Conservation (phyloP, 1,139 yeast species). For the Saccharomyces hybrid region DNA sequence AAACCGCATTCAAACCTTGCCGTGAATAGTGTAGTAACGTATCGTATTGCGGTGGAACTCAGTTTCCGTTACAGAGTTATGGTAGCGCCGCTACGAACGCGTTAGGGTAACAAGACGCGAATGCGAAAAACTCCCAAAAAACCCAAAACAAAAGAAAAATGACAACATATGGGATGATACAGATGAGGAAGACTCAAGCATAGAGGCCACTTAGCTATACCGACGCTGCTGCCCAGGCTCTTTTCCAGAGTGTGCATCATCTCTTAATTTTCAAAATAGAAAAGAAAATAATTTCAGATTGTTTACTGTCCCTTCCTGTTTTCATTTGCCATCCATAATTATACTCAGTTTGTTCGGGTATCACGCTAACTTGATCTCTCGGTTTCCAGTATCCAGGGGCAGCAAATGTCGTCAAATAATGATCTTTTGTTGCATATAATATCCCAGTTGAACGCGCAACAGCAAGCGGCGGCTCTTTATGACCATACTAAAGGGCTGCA, state of each 20-base stretch:
- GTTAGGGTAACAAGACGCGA: not conserved
- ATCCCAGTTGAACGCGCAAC: constrained; percentile 45
- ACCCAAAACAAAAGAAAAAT: not conserved
- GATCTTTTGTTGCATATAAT: not conserved
- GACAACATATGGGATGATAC: not conserved
- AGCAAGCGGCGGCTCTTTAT: constrained; percentile 50
- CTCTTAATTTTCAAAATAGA: too few relatives aligned
- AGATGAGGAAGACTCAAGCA: not conserved
- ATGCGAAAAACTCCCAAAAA: not conserved
- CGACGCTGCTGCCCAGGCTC: not conserved
- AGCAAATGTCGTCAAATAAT: not conserved
- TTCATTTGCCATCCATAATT: not conserved
- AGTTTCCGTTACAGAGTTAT: not conserved
- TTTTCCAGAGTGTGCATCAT: too few relatives aligned
- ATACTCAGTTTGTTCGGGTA: not conserved
- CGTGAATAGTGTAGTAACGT: too few relatives aligned
- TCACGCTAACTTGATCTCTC: not conserved
- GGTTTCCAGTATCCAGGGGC: not conserved
- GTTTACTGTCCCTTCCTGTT: not conserved
- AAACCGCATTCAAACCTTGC: too few relatives aligned
- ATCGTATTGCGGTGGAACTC: too few relatives aligned
- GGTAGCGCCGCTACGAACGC: not conserved
- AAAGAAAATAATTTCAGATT: not conserved
- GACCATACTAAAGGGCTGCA: constrained; percentile 52
- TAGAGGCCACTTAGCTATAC: not conserved